phyloP scores from a whole-genome alignment of 2,329 filamentous ascomycete genomes.

The Daldinia sp. region DNA sequence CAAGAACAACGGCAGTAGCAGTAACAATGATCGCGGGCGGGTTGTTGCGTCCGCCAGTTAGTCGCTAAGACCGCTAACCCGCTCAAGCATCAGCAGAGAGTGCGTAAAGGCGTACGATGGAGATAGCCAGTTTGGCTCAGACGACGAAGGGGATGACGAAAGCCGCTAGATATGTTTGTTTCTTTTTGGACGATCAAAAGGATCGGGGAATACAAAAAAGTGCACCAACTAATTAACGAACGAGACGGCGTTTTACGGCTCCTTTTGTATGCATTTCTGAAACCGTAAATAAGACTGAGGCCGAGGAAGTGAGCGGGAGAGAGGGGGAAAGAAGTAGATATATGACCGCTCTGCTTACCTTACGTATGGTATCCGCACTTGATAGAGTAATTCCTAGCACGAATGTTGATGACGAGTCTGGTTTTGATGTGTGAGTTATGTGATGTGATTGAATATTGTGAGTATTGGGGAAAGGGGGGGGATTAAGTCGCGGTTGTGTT shows the following conservation, averaged over 20 bases:
- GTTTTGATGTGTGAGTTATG: not conserved
- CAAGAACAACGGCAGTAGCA: slow-evolving; percentile 34
- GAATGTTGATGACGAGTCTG: slow-evolving; percentile 23
- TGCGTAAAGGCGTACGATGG: slow-evolving; percentile 9
- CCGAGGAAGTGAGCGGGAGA: not conserved
- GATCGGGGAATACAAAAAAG: slow-evolving; percentile 33
- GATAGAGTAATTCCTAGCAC: slow-evolving; percentile 33
- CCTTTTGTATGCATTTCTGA: slow-evolving; percentile 9
- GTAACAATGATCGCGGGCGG: slow-evolving; percentile 40
- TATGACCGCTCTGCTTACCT: slow-evolving; percentile 20
- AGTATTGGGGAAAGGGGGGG: not conserved
- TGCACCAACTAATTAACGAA: slow-evolving; percentile 6
- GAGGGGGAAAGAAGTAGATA: slow-evolving; percentile 1
- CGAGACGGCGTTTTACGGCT: slow-evolving; percentile 21
- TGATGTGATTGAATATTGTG: not conserved
- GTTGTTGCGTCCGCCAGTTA: slow-evolving; percentile 41
- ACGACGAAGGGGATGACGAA: slow-evolving; percentile 23
- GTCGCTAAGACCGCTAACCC: slow-evolving; percentile 35
- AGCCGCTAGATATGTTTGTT: slow-evolving; percentile 1
- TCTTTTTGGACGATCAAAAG: slow-evolving; percentile 3
- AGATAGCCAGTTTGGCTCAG: slow-evolving; percentile 25
- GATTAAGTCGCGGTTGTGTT: not conserved
- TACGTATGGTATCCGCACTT: slow-evolving; percentile 10
- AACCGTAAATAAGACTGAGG: slow-evolving; percentile 26
- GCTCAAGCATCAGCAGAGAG: slow-evolving; percentile 2